Evolutionary conservation across 2,329 filamentous ascomycete genomes (phyloP).

Genomic region (Zymoseptoria ardabiliae): DNA sequence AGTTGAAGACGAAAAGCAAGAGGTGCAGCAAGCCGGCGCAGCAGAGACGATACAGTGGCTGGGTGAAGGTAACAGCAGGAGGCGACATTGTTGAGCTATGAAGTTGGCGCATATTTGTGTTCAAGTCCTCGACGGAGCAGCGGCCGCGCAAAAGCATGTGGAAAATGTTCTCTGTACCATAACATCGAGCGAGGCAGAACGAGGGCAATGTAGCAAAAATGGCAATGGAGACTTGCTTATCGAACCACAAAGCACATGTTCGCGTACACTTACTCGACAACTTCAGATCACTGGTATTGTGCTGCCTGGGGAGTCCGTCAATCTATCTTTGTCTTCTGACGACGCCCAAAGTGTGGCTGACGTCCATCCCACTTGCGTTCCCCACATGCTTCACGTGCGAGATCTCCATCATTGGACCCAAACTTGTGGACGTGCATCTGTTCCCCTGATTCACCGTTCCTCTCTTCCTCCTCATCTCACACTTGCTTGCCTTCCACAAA

Average conservation of each 20-base stretch:
- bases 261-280: background rate
- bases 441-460: background rate
- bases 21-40: too few species aligned
- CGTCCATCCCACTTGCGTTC: background rate
- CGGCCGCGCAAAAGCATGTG: background rate
- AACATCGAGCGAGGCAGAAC: background rate
- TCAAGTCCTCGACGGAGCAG: background rate
- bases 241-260: background rate
- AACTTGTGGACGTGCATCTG: background rate
- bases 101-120: too few species aligned
- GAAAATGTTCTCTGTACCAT: background rate
- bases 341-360: background rate
- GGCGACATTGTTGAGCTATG: too few species aligned
- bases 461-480: background rate
- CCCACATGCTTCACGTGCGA: background rate
- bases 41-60: too few species aligned
- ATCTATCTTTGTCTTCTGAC: background rate
- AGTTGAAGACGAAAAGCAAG: too few species aligned
- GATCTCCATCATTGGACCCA: background rate
- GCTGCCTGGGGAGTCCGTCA: background rate
- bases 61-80: too few species aligned
- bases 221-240: background rate
- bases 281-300: background rate
- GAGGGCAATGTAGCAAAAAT: background rate
- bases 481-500: conserved; percentile 1